Evolutionary conservation across 2,329 filamentous ascomycete genomes (phyloP).

Genomic region (Fusarium temperatum): DNA sequence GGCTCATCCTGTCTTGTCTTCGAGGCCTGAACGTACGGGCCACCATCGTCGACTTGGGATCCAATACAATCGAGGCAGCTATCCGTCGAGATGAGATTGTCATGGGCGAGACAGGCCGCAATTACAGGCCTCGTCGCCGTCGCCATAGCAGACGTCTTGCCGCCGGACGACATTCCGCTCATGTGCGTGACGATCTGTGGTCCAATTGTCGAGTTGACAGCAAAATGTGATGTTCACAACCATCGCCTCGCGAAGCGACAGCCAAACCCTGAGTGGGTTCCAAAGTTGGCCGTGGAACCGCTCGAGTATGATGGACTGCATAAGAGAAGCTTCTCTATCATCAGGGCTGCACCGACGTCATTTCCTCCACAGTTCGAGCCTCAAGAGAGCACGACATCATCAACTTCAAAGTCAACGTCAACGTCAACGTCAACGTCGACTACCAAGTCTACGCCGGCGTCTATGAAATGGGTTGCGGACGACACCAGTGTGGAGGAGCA

Average conservation of each 20-base stretch:
- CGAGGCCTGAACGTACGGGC: slow-evolving; percentile 17
- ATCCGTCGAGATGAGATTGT: slow-evolving; percentile 41
- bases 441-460: not conserved
- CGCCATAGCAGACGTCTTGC: slow-evolving; percentile 45
- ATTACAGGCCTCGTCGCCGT: slow-evolving; percentile 44
- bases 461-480: slow-evolving; percentile 2
- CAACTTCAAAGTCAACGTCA: not conserved
- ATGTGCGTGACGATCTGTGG: slow-evolving; percentile 54
- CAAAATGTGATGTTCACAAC: slow-evolving; percentile 46
- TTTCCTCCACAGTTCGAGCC: slow-evolving; percentile 37
- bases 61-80: not conserved
- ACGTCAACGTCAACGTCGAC: not conserved
- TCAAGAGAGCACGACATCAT: slow-evolving; percentile 6
- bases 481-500: slow-evolving; percentile 9
- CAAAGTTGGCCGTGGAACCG: slow-evolving; percentile 34
- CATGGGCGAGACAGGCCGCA: slow-evolving; percentile 38
- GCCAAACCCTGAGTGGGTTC: slow-evolving; percentile 27
- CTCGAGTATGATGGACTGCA: slow-evolving; percentile 13
- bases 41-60: slow-evolving; percentile 10
- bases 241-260: slow-evolving; percentile 43
- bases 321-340: slow-evolving; percentile 43
- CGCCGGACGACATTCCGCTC: slow-evolving; percentile 49
- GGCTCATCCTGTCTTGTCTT: slow-evolving; percentile 10
- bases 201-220: slow-evolving; percentile 54
- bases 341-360: slow-evolving; percentile 46